Base-by-base conservation (phyloP, 2,329 filamentous ascomycete genomes). In the Ceratocystis lukuohia region DNA sequence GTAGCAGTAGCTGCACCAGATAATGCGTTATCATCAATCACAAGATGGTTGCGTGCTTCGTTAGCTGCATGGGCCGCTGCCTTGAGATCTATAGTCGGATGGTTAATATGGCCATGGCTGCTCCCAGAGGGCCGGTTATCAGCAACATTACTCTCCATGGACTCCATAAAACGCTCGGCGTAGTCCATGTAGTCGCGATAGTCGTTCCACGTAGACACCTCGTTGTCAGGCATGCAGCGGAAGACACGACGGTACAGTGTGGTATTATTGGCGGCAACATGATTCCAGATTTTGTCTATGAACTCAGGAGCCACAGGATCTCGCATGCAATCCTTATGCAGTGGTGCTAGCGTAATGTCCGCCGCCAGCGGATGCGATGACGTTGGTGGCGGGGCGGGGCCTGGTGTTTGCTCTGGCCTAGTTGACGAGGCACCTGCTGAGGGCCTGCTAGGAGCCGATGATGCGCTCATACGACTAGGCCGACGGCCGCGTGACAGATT, bases 151-250 rank as follows among this genome's bases (percentile, higher is more conserved):
- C 77, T 77, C 61, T 80, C 80, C 80, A 84, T 83, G 72, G 78
- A 82, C 71, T 88, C 86, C 66, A 84, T 82, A 78, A 99, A 96
- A 59, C 86, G 84, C 70, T 88, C 85, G 20, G 82, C 81, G 74
- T 96, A 97, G 3, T 85, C 82, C 65, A 84, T 81, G 72, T 88
- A 96, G 70, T 95, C 88, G 69, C 89, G 88, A 76, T 99, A 99
- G 69, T 96, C 89, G 70, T 88, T 86, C 94, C 94, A 99, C 56
- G 88, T 93, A 69, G 85, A 87, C 30, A 96, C 94, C 73, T 96
- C 91, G 64, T 87, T 96, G 74, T 99, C 94, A 1, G 94, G 94
- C 89, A 96, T 95, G 75, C 92, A 96, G 61, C 92, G 86, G 79
- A 99, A 99, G 7, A 99, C 93, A 69, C 88, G 85, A 41, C 94